Percentiles rank a stretch among this genome's conserved stretches.
phyloP scores from a whole-genome alignment of 352 stramenopile species.

The Globisporangium polare region DNA sequence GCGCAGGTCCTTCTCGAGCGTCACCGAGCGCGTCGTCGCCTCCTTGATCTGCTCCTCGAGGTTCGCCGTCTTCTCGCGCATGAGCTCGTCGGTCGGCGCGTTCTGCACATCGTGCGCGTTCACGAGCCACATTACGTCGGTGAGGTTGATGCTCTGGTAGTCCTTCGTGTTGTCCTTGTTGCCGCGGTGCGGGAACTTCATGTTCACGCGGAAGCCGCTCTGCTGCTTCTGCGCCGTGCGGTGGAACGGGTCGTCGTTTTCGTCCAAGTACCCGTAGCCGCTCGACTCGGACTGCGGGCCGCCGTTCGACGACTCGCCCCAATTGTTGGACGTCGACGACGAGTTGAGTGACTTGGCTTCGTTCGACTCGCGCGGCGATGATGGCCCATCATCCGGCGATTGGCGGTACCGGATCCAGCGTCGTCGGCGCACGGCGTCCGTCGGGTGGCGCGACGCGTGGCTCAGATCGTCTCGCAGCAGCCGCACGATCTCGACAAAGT shows the following conservation, averaged over 20 bases:
- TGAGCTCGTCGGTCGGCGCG: constrained; percentile 77
- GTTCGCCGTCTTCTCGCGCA: constrained; percentile 86
- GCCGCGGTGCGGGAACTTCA: constrained; percentile 78
- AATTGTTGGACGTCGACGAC: constrained; percentile 44
- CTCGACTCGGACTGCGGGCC: constrained; percentile 27
- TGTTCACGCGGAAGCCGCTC: constrained; percentile 80
- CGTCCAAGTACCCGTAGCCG: constrained; percentile 35
- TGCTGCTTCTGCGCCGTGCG: constrained; percentile 83
- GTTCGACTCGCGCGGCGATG: constrained; percentile 49
- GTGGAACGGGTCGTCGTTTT: constrained; percentile 84
- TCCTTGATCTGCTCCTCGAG: constrained; percentile 88
- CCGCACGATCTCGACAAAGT: constrained; percentile 77
- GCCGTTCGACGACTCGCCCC: constrained; percentile 35
- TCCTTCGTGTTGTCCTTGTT: constrained; percentile 88
- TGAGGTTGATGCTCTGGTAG: constrained; percentile 84
- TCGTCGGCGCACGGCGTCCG: constrained; percentile 67
- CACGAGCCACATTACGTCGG: constrained; percentile 81
- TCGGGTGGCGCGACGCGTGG: constrained; percentile 79
- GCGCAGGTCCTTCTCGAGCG: constrained; percentile 68
- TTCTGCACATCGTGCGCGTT: constrained; percentile 71
- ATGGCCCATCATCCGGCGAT: constrained; percentile 30
- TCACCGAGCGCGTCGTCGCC: constrained; percentile 60
- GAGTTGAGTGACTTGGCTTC: constrained; percentile 37
- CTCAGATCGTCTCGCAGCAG: constrained; percentile 77
- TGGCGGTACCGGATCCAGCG: constrained; percentile 80